Evolutionary conservation across 768 basidiomycete species (phyloP).

Genomic region (Hortiboletus campestris): DNA sequence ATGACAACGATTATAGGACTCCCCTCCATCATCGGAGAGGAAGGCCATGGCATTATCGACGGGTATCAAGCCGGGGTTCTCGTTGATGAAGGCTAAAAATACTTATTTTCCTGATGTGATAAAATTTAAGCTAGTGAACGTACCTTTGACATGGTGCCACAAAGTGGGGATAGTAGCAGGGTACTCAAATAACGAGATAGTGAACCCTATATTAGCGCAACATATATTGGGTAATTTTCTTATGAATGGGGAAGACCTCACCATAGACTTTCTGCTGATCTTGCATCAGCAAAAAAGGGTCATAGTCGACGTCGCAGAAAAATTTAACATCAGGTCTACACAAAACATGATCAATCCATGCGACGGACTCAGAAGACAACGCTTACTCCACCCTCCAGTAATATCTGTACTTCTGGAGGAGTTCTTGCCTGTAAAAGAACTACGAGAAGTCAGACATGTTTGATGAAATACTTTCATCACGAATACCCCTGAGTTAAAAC

Average conservation of each 20-base stretch:
- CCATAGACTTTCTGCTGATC: constrained; percentile 83
- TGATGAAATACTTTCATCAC: not conserved
- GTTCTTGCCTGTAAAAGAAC: constrained; percentile 83
- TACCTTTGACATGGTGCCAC: constrained; percentile 74
- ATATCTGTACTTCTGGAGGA: constrained; percentile 74
- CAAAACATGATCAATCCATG: constrained; percentile 5
- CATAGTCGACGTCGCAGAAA: constrained; percentile 77
- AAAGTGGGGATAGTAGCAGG: constrained; percentile 76
- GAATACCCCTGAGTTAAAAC: constrained; percentile 84
- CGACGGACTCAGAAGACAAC: not conserved
- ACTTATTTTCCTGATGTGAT: not conserved
- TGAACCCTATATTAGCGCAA: constrained; percentile 54
- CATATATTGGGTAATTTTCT: constrained; percentile 25
- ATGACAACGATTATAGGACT: constrained; percentile 75
- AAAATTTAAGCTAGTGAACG: not conserved
- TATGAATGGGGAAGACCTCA: constrained; percentile 16
- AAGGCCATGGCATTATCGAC: constrained; percentile 70
- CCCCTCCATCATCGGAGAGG: constrained; percentile 66
- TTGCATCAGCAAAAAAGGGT: constrained; percentile 82
- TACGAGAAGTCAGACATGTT: constrained; percentile 26
- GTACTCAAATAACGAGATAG: constrained; percentile 76
- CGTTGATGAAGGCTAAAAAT: constrained; percentile 60
- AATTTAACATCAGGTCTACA: constrained; percentile 71
- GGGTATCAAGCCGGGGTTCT: constrained; percentile 60
- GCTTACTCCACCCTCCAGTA: constrained; percentile 90